Conservation (phyloP, 2,329 filamentous ascomycete species). For the Botrytis pseudocinerea region DNA sequence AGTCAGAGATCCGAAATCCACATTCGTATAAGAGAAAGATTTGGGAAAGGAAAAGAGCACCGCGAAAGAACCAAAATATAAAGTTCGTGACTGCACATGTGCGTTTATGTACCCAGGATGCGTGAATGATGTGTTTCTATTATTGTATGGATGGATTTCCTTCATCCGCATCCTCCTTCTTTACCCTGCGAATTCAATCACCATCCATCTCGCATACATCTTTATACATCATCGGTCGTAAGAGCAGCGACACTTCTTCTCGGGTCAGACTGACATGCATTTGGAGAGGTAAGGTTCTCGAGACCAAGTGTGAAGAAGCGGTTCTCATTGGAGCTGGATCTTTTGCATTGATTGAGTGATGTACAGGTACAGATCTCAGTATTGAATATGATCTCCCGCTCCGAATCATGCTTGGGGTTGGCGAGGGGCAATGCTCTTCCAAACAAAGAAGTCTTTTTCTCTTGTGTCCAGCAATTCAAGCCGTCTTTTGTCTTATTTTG, state of each 20-base stretch:
- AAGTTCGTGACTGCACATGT: background rate
- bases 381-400: slow-evolving; percentile 2
- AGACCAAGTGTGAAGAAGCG: background rate
- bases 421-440: background rate
- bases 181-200: background rate
- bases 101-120: background rate
- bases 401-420: background rate
- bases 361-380: background rate
- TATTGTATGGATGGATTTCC: background rate
- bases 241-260: background rate
- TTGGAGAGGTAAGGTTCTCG: slow-evolving; percentile 6
- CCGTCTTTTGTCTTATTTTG: background rate
- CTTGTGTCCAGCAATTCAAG: background rate
- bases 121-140: background rate
- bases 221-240: slow-evolving; percentile 18
- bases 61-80: background rate
- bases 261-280: slow-evolving; percentile 5
- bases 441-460: background rate
- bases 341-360: background rate
- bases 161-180: background rate
- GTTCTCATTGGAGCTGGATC: background rate
- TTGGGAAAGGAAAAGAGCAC: background rate
- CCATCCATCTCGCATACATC: slow-evolving; percentile 18
- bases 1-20: background rate
- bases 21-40: background rate